A percentile compares a stretch with the other conserved stretches of the same genome.
Conservation (phyloP, 2,329 filamentous ascomycete species). For the Beauveria caledonica region DNA sequence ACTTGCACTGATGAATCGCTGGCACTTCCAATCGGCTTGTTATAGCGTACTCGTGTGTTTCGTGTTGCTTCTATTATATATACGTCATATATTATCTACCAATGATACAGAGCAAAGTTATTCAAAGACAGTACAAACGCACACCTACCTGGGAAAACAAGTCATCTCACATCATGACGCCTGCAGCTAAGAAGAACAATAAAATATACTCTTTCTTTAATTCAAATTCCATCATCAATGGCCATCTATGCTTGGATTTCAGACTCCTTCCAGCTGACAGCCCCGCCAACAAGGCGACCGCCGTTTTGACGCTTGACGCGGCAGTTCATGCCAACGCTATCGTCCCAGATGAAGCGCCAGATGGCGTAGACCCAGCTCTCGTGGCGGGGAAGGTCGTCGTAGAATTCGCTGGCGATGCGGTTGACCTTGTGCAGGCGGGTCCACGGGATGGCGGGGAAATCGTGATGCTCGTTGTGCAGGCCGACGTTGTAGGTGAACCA, state of each 20-base stretch:
- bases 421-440: constrained; percentile 72
- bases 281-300: constrained; percentile 49
- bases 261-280: constrained; percentile 52
- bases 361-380: constrained; percentile 88
- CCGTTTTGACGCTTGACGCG: constrained; percentile 87
- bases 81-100: background rate
- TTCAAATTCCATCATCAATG: constrained; percentile 6
- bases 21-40: background rate
- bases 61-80: background rate
- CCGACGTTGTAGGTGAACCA: constrained; percentile 94
- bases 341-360: constrained; percentile 91
- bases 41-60: too few species aligned
- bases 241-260: constrained; percentile 54
- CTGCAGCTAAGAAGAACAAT: background rate
- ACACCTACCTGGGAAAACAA: background rate
- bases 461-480: constrained; percentile 97
- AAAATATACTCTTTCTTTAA: background rate
- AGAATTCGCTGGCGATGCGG: constrained; percentile 81
- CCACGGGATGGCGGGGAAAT: constrained; percentile 96
- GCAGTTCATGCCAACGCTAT: constrained; percentile 81
- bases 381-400: constrained; percentile 77
- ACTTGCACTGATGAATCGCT: too few species aligned
- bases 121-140: background rate
- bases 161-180: background rate
- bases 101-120: background rate